Evolutionary conservation across 1,284 basidiomycete species (phyloP).

Genomic region (Cutaneotrichosporon dermatis): DNA sequence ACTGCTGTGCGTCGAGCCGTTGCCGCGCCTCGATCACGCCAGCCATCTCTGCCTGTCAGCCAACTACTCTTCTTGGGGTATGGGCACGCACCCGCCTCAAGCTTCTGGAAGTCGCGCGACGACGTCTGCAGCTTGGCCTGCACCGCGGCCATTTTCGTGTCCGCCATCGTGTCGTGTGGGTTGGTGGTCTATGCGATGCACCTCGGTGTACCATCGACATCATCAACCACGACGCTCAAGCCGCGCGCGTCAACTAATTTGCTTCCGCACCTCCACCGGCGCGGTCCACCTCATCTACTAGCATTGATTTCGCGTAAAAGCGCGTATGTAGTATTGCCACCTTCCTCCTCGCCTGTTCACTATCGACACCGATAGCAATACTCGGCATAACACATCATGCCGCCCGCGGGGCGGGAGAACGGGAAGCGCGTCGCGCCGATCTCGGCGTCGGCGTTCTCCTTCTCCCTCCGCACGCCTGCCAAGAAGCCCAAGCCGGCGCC

Average conservation of each 20-base stretch:
- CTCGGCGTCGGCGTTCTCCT: constrained; percentile 28
- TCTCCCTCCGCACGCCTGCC: constrained; percentile 18
- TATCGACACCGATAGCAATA: neutral
- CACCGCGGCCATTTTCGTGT: constrained; percentile 29
- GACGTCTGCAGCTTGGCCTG: constrained; percentile 57
- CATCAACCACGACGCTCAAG: neutral
- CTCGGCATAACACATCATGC: neutral
- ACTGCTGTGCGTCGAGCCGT: constrained; percentile 77
- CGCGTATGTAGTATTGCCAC: constrained; percentile 1
- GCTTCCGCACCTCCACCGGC: constrained; percentile 6
- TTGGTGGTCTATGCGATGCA: neutral
- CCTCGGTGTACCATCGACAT: too few species aligned
- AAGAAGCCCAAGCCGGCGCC: constrained; percentile 17
- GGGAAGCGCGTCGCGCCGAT: constrained; percentile 26
- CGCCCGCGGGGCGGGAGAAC: neutral
- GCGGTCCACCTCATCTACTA: constrained; percentile 2
- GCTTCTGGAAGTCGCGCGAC: constrained; percentile 70
- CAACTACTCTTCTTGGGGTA: too few species aligned
- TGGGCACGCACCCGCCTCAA: constrained; percentile 56
- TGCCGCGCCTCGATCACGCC: constrained; percentile 72
- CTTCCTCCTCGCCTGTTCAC: constrained; percentile 11
- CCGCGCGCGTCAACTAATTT: neutral
- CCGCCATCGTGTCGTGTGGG: constrained; percentile 25
- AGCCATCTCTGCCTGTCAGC: constrained; percentile 56
- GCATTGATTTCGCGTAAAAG: neutral